phyloP scores from a whole-genome alignment of 306 rosid genomes.

The Echinosophora koreensis region DNA sequence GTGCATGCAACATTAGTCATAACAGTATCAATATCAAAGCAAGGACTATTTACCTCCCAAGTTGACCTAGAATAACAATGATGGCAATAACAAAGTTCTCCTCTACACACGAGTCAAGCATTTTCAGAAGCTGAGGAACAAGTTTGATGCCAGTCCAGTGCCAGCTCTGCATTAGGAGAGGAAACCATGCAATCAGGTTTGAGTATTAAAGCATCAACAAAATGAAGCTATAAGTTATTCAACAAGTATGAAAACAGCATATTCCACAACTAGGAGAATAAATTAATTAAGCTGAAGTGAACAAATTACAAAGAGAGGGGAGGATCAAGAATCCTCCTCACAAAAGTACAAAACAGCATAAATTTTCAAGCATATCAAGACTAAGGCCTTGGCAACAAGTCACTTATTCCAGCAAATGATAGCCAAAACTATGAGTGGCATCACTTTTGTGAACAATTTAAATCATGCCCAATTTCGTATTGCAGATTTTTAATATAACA shows the following conservation, averaged over 20 bases:
- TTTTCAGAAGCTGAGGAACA: slow-evolving; percentile 66
- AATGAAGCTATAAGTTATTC: slow-evolving; percentile 11
- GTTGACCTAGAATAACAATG: slow-evolving; percentile 82
- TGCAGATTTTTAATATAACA: neutral
- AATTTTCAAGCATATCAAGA: slow-evolving; percentile 6
- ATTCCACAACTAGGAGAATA: neutral
- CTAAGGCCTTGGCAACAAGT: slow-evolving; percentile 8
- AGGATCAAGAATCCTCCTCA: too few relatives aligned
- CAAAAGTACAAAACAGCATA: neutral
- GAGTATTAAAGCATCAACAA: slow-evolving; percentile 23
- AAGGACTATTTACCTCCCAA: slow-evolving; percentile 77
- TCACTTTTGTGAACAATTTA: neutral
- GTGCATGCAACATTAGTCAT: slow-evolving; percentile 19
- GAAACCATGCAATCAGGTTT: slow-evolving; percentile 40
- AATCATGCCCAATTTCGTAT: slow-evolving; percentile 1
- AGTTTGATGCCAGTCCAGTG: slow-evolving; percentile 65
- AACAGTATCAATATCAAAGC: slow-evolving; percentile 30
- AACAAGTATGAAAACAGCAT: neutral
- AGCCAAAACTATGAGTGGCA: neutral
- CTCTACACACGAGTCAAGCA: slow-evolving; percentile 60
- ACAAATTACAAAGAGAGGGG: neutral
- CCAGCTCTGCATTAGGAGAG: slow-evolving; percentile 75
- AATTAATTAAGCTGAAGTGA: neutral
- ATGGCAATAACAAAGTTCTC: slow-evolving; percentile 60
- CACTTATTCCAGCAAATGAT: slow-evolving; percentile 23